Base-by-base conservation (phyloP, 2,329 filamentous ascomycete genomes). In the Claviceps pazoutovae region DNA sequence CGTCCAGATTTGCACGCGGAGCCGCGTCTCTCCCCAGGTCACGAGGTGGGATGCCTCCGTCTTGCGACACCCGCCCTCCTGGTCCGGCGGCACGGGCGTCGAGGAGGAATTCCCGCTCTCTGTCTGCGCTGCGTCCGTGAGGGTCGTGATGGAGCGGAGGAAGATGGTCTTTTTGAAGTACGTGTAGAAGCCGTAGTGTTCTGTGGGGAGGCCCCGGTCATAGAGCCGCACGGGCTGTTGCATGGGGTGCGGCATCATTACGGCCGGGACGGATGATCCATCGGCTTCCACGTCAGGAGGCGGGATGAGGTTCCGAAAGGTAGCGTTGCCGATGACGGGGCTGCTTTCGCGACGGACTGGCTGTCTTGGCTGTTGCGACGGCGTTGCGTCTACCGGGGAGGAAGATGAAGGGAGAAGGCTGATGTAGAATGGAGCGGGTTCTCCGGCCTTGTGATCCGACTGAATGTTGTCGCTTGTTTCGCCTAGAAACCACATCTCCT, bases 131-230 rank as follows among this genome's bases (percentile, higher is more conserved):
- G 30, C 30, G 56, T 76, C 74, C 53, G 79, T 63, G 1, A 69
- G 64, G 0, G 68, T 67, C 30, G 9, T 34, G 11, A 74, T 69
- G 16, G 80, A 82, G 58, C 82, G 80, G 55, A 95, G 74, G 71
- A 91, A 95, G 56, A 95, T 87, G 8, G 84, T 85, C 57, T 89
- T 87, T 68, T 89, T 83, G 66, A 86, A 97, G 72, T 95, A 94
- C 0, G 79, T 86, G 70, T 95, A 96, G 69, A 96, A 96, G 2
- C 88, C 88, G 66, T 94, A 96, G 68, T 95, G 88, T 65, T 97
- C 91, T 0, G 83, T 84, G 2, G 77, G 71, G 30, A 86, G 73
- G 17, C 86, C 89, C 19, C 89, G 85, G 64, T 97, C 88, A 65
- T 83, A 97, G 1, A 97, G 77, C 1, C 86, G 80, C 13, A 97